Evolutionary conservation across 2,329 filamentous ascomycete species (phyloP), one percentile per base, ranked within the genome.

Genomic region (Penicillium polonicum): DNA sequence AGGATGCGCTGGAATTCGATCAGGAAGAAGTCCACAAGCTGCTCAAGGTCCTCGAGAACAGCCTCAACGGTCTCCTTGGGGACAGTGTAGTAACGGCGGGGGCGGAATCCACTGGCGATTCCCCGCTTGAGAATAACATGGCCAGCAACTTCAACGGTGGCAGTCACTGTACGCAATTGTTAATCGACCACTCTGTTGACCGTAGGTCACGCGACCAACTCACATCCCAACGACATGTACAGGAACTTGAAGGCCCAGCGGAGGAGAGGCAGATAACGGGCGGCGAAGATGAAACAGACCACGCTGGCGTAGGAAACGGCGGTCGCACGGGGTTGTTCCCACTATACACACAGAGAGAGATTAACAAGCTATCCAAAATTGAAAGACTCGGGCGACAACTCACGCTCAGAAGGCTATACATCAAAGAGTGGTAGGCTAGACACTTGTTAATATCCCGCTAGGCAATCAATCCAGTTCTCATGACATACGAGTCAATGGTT

Each of bases 1-100:
- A 88, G 72, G 62, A 88, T 80, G 58, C 85, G 82, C 78, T 88
- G 85, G 70, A 85, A 84, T 71, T 88, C 85, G 61, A 88, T 86
- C 65, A 88, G 80, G 74, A 87, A 85, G 76, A 88, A 88, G 77
- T 88, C 87, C 75, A 84, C 79, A 53, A 88, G 77, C 74, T 88
- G 84, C 71, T 85, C 83, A 15, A 86, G 70, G 70, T 88, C 85
- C 63, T 85, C 85, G 48, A 85, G 75, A 23, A 84, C 74, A 57
- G 80, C 82, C 72, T 88, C 85, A 36, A 87, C 78, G 48, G 82
- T 84, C 65, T 87, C 85, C 70, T 85, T 84, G 36, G 84, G 83
- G 58, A 88, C 82, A 48, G 82, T 86, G 77, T 85, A 88, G 80
- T 88, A 88, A 70, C 83, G 83, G 68, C 80, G 80, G 25, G 85